phyloP scores from a whole-genome alignment of 345 rosid genomes.

The Lepidium didymum region DNA sequence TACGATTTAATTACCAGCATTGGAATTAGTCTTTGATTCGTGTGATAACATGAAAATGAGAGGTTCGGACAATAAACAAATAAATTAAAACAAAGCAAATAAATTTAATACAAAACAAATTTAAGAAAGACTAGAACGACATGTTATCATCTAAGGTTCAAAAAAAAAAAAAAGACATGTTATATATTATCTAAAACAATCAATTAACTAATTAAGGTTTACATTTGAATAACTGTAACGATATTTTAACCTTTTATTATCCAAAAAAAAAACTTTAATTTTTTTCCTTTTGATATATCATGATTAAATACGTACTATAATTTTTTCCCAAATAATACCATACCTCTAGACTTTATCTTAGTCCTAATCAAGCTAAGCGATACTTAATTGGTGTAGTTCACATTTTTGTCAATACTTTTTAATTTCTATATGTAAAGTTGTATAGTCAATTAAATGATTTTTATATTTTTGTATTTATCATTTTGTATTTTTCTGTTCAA shows the following conservation, averaged over 20 bases:
- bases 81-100: neutral
- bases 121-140: too few relatives aligned
- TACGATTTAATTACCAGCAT: neutral
- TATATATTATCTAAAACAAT: neutral
- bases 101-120: too few relatives aligned
- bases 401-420: neutral
- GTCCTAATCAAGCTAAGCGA: too few relatives aligned
- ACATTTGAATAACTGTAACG: too few relatives aligned
- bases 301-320: too few relatives aligned
- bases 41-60: neutral
- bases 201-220: neutral
- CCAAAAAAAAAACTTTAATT: too few relatives aligned
- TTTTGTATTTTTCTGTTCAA: neutral
- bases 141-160: neutral
- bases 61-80: neutral
- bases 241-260: too few relatives aligned
- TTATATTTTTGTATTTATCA: neutral
- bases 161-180: too few relatives aligned
- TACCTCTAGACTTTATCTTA: too few relatives aligned
- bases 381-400: neutral
- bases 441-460: neutral
- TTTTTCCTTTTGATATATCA: too few relatives aligned
- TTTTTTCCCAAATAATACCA: too few relatives aligned
- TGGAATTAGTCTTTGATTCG: neutral
- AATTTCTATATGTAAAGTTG: neutral